phyloP scores from a whole-genome alignment of 306 rosid species.

The Trifolium repens region DNA sequence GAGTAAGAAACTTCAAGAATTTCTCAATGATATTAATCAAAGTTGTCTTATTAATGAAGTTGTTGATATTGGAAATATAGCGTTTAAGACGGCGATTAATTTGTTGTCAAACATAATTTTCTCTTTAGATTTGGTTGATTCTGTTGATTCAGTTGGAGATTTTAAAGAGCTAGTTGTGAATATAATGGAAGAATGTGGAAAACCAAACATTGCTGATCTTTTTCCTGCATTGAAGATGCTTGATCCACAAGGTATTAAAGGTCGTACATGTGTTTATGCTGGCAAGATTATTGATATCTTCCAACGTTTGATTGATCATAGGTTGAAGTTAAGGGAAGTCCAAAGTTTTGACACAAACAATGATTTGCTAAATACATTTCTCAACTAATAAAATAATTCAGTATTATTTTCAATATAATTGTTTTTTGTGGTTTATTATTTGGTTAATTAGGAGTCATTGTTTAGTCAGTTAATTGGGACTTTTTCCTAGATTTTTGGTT shows the following conservation, averaged over 20 bases:
- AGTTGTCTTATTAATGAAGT: neutral
- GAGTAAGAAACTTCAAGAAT: neutral
- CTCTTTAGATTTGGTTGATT: slow-evolving; percentile 1
- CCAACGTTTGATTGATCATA: neutral
- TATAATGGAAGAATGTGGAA: slow-evolving; percentile 21
- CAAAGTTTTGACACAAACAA: neutral
- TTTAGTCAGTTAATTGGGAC: too few species aligned
- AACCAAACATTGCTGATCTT: slow-evolving; percentile 8
- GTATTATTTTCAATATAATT: too few species aligned
- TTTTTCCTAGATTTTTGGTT: too few species aligned
- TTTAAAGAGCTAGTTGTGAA: slow-evolving; percentile 10
- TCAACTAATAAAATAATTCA: too few species aligned
- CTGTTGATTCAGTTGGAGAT: slow-evolving; percentile 1
- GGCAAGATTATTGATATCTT: slow-evolving; percentile 9
- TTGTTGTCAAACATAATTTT: slow-evolving; percentile 16
- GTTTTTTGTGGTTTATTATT: too few species aligned
- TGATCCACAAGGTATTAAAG: slow-evolving; percentile 15
- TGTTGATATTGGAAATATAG: slow-evolving; percentile 19
- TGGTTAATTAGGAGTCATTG: too few species aligned
- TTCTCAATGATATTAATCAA: slow-evolving; percentile 14
- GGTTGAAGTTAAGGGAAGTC: slow-evolving; percentile 21
- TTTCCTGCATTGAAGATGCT: slow-evolving; percentile 4
- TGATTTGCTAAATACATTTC: slow-evolving; percentile 17
- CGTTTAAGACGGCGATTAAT: neutral
- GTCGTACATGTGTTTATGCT: neutral